Evolutionary conservation across 2,329 filamentous ascomycete species (phyloP).

Genomic region (Aspergillus brunneoviolaceus): DNA sequence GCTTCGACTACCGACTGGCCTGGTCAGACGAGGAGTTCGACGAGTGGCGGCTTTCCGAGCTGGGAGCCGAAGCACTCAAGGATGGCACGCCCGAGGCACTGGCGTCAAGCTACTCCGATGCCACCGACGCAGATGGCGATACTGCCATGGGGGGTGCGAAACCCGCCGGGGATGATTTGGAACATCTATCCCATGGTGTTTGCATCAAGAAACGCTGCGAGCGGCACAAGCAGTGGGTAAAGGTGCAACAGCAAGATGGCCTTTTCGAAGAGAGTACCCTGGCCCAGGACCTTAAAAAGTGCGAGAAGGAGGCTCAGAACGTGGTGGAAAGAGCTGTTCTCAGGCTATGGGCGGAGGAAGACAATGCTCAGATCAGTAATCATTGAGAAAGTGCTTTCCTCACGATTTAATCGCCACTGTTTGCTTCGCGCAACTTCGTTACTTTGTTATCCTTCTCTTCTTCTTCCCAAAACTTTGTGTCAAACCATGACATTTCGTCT

Average conservation of each 20-base stretch:
- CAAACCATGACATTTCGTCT: background rate
- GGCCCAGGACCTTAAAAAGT: slow-evolving; percentile 39
- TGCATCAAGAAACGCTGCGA: slow-evolving; percentile 51
- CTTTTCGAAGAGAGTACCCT: slow-evolving; percentile 44
- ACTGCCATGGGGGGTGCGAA: slow-evolving; percentile 35
- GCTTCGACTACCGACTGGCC: slow-evolving; percentile 47
- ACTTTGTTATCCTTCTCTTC: background rate
- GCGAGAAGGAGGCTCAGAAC: slow-evolving; percentile 42
- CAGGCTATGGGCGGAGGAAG: slow-evolving; percentile 40
- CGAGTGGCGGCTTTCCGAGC: slow-evolving; percentile 44
- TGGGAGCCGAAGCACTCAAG: slow-evolving; percentile 40
- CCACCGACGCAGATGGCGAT: slow-evolving; percentile 35
- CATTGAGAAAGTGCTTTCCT: slow-evolving; percentile 6
- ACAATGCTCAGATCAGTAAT: slow-evolving; percentile 23
- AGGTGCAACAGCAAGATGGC: slow-evolving; percentile 47
- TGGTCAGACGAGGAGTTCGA: slow-evolving; percentile 52
- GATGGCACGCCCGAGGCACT: slow-evolving; percentile 39
- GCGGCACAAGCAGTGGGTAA: slow-evolving; percentile 50
- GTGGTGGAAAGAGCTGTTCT: slow-evolving; percentile 48
- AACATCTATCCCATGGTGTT: slow-evolving; percentile 41
- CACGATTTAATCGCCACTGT: background rate
- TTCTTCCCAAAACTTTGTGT: background rate
- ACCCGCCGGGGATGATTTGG: slow-evolving; percentile 29
- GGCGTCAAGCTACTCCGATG: slow-evolving; percentile 24
- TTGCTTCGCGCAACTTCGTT: background rate